Conservation (phyloP, 1,139 yeast species). For the Lodderomyces theae region DNA sequence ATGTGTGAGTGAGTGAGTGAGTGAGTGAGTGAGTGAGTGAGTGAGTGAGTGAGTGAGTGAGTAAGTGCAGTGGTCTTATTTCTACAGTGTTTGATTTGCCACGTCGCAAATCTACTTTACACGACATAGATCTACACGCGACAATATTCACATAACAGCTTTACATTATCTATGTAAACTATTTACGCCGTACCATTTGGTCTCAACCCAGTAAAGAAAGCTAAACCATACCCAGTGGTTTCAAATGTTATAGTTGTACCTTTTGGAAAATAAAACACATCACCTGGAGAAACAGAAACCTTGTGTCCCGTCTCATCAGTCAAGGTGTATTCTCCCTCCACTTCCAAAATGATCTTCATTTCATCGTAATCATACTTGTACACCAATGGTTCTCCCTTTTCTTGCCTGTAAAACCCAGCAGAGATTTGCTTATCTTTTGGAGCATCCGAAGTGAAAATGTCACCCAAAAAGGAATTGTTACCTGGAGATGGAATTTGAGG, state of each 20-base stretch:
- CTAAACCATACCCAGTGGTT: constrained; percentile 62
- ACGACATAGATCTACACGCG: neutral
- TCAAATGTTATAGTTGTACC: constrained; percentile 67
- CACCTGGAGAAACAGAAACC: constrained; percentile 59
- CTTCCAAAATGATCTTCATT: constrained; percentile 66
- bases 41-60: neutral
- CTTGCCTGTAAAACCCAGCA: constrained; percentile 68
- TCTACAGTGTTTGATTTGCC: constrained; percentile 1
- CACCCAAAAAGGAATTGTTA: constrained; percentile 66
- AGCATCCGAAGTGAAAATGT: constrained; percentile 56
- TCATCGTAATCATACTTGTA: constrained; percentile 66
- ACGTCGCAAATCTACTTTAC: neutral
- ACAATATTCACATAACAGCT: no score
- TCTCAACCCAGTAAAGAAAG: constrained; percentile 66
- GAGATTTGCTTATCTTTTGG: constrained; percentile 57
- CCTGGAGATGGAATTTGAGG: constrained; percentile 57
- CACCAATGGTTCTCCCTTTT: constrained; percentile 62
- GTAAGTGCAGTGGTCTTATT: constrained; percentile 1
- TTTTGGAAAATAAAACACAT: constrained; percentile 63
- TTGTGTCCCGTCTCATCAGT: constrained; percentile 61
- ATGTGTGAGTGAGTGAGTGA: no score
- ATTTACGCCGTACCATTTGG: constrained; percentile 32
- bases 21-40: neutral
- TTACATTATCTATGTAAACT: neutral
- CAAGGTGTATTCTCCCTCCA: constrained; percentile 60